Evolutionary conservation across 2,329 filamentous ascomycete genomes (phyloP).

Genomic region (Trichoderma citrinoviride): DNA sequence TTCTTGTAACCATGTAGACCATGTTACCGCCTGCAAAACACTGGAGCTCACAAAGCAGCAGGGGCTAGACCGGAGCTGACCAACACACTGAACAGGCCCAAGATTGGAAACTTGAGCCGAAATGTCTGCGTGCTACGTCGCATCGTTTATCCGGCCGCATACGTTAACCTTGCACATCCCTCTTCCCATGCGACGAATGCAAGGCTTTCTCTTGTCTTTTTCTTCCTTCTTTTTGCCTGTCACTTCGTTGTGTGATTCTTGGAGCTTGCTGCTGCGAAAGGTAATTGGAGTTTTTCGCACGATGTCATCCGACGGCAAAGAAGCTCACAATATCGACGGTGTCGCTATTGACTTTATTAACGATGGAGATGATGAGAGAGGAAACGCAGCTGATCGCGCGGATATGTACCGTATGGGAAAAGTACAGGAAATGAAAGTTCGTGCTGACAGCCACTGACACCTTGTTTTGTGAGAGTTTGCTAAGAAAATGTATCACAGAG

Average conservation of each 20-base stretch:
- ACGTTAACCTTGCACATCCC: no score
- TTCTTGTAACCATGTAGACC: no score
- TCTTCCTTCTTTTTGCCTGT: no score
- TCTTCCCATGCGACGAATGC: no score
- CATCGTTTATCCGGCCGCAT: background rate
- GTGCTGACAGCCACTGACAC: background rate
- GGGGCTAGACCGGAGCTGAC: background rate
- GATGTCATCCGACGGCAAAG: background rate
- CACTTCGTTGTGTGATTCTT: background rate
- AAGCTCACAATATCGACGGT: background rate
- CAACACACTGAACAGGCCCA: background rate
- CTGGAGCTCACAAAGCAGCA: background rate
- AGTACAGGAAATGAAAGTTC: slow-evolving; percentile 1
- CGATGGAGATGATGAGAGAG: background rate
- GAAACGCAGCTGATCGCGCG: slow-evolving; percentile 3
- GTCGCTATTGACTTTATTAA: background rate
- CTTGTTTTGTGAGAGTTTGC: background rate
- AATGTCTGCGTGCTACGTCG: background rate
- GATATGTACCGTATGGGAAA: slow-evolving; percentile 16
- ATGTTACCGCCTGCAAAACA: background rate
- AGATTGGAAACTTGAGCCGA: background rate
- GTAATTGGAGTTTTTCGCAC: no score
- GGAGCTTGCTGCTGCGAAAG: background rate
- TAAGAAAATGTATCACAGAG: background rate
- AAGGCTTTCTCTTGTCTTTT: background rate